Evolutionary conservation across 176 grass and related monocot genomes (phyloP).

Genomic region (Themeda triandra): DNA sequence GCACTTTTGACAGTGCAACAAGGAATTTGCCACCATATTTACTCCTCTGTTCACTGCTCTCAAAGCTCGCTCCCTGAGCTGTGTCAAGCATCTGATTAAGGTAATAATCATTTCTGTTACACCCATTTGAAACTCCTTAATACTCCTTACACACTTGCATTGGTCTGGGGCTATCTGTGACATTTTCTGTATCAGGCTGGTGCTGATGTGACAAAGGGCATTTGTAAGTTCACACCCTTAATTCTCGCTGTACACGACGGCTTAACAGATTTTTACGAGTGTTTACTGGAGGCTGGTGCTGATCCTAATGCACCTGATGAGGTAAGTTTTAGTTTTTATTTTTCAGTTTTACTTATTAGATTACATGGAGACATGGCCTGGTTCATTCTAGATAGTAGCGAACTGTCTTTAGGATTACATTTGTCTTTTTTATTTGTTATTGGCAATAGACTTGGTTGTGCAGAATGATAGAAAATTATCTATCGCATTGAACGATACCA

Average conservation of each 20-base stretch:
- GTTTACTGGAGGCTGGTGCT: conserved; percentile 2
- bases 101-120: not conserved
- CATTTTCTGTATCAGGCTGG: conserved; percentile 2
- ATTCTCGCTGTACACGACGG: not conserved
- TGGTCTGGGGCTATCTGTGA: not conserved
- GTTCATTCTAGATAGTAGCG: too few species aligned
- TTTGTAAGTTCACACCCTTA: not conserved
- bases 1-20: not conserved
- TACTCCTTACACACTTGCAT: not conserved
- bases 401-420: too few species aligned
- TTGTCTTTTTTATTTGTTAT: too few species aligned
- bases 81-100: not conserved
- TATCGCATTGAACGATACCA: too few species aligned
- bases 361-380: too few species aligned
- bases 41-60: not conserved
- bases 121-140: too few species aligned
- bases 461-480: too few species aligned
- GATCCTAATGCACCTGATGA: not conserved
- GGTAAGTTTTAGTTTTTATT: conserved; percentile 5
- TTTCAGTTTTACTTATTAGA: not conserved
- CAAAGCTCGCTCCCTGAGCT: not conserved
- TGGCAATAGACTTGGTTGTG: too few species aligned
- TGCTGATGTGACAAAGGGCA: conserved; percentile 15
- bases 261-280: conserved; percentile 2
- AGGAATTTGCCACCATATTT: not conserved